Conservation (phyloP, 176 grass and related monocot genomes). For the Panicum miliaceum region DNA sequence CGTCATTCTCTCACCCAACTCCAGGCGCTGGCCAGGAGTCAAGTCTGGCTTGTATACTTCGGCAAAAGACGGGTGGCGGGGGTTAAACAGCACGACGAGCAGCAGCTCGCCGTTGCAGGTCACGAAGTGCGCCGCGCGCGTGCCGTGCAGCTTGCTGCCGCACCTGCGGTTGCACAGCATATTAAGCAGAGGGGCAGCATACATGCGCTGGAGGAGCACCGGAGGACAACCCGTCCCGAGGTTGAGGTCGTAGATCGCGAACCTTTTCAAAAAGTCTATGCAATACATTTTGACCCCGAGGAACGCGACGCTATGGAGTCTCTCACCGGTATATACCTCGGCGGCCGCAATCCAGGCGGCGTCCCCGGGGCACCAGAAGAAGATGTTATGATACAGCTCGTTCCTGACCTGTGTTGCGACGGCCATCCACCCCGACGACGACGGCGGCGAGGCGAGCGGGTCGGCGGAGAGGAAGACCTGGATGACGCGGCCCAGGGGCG, state of each 20-base stretch:
- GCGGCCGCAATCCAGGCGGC: background rate
- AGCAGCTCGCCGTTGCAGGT: background rate
- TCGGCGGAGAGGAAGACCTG: conserved; percentile 20
- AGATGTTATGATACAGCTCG: background rate
- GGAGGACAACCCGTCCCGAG: background rate
- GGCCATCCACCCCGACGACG: background rate
- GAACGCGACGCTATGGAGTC: conserved; percentile 9
- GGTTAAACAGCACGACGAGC: background rate
- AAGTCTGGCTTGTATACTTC: background rate
- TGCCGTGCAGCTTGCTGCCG: too few species aligned
- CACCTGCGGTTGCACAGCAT: too few species aligned
- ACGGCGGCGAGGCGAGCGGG: background rate
- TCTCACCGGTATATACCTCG: background rate
- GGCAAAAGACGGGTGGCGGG: background rate
- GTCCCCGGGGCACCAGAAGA: background rate
- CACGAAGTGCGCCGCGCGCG: background rate
- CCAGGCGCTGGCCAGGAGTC: background rate
- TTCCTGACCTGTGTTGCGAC: background rate
- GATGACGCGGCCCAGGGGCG: background rate
- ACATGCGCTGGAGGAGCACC: background rate
- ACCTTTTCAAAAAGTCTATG: background rate
- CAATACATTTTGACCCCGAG: background rate
- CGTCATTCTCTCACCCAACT: background rate
- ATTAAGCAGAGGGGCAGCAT: background rate
- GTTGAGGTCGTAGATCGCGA: conserved; percentile 7